phyloP scores from a whole-genome alignment of 345 rosid genomes.

The Eucalyptus cloeziana region DNA sequence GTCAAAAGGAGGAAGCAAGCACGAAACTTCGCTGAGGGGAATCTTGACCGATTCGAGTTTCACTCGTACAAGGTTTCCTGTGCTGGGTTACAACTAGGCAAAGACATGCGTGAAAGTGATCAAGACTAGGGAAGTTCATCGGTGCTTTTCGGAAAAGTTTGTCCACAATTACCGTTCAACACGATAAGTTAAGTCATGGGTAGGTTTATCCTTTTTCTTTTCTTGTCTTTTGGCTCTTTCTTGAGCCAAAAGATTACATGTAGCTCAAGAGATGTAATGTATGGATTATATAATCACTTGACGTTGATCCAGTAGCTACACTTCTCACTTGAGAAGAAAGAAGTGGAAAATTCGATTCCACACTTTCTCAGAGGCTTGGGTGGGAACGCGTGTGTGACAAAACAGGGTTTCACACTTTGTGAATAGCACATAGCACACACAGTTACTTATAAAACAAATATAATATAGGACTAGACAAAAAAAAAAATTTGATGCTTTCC shows the following conservation, averaged over 20 bases:
- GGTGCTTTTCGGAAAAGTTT: background rate
- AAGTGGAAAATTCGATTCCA: background rate
- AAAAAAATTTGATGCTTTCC: background rate
- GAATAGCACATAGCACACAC: background rate
- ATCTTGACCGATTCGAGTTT: background rate
- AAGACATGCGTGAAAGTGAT: background rate
- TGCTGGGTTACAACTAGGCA: background rate
- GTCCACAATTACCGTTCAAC: background rate
- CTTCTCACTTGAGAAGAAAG: background rate
- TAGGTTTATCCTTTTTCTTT: background rate
- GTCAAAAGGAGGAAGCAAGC: background rate
- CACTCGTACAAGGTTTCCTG: background rate
- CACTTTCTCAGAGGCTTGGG: background rate
- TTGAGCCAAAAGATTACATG: background rate
- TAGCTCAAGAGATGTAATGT: background rate
- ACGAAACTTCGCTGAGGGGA: background rate
- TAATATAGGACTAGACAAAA: background rate
- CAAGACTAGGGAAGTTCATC: background rate
- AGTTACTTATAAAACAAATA: background rate
- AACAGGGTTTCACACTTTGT: background rate
- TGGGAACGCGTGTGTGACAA: fast-evolving
- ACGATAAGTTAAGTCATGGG: background rate
- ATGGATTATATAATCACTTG: background rate
- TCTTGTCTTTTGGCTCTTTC: background rate
- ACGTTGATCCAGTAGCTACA: background rate